Evolutionary conservation across 2,329 filamentous ascomycete genomes (phyloP), one percentile per base, ranked within the genome.

Genomic region (Aphanocladium album): DNA sequence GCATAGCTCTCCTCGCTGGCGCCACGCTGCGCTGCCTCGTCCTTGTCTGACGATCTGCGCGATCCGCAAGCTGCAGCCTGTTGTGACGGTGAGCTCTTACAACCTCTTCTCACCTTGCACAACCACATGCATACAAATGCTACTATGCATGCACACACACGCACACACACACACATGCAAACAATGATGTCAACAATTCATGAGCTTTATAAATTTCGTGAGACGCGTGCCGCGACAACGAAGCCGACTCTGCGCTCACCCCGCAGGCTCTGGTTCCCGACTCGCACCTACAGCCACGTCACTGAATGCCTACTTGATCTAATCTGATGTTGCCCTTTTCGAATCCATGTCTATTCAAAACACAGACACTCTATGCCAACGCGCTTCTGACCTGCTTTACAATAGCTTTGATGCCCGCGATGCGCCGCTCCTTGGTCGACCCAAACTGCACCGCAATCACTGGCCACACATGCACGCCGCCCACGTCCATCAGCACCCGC

Each of bases 401-500:
- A 62, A 76, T 71, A 67, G 74, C 69, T 64, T 73, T 74, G 64
- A 88, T 69, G 3, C 85, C 84, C 63, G 78, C 77, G 59, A 83
- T 70, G 60, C 85, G 79, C 67, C 79, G 74, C 37, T 79, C 74
- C n/a, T 71, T 69, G 27, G 77, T 77, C 51, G 73, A 76, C 49
- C 81, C 79, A 30, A 86, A 70, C 67, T 85, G 84, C n/a, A 85
- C 67, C 51, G 79, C 79, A 11, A 88, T 89, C 21, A 96, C 87
- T 0, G 90, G 90, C 91, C 91, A 96, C 12, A 88, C 90, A 72
- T 96, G 91, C 61, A 95, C 87, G 2, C 85, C 87, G 16, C 84
- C 87, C 30, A 79, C 74, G 65, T 90, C 85, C 68, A 85, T 83
- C 67, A 83, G 77, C 60, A 79, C 79, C 58, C 80, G 77, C n/a